Conservation (phyloP, 345 rosid species). For the Alliaria petiolata region DNA sequence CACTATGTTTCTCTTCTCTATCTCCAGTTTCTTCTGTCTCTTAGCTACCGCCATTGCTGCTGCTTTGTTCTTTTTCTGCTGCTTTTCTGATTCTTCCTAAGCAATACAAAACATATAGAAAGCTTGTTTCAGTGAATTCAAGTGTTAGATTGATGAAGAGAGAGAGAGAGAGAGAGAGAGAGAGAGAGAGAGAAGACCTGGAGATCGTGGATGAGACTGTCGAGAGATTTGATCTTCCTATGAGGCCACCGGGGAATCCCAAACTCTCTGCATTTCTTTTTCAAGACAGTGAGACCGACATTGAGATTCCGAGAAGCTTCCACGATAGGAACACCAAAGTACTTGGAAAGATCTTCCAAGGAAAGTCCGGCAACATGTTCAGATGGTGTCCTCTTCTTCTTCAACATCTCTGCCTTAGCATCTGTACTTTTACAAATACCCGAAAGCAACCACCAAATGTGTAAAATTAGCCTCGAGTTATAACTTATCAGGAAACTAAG, state of each 20-base stretch:
- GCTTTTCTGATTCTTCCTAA: conserved; percentile 50
- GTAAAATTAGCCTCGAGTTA: background rate
- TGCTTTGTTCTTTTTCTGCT: conserved; percentile 36
- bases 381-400: conserved; percentile 50
- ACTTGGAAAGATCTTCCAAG: conserved; percentile 47
- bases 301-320: conserved; percentile 57
- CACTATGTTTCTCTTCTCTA: conserved; percentile 52
- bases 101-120: conserved; percentile 5
- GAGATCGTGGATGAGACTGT: conserved; percentile 54
- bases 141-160: background rate
- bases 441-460: background rate
- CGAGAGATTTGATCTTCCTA: conserved; percentile 64
- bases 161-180: no score
- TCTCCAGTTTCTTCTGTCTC: conserved; percentile 54
- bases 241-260: conserved; percentile 72
- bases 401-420: conserved; percentile 22
- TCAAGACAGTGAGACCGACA: conserved; percentile 57
- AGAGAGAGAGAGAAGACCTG: conserved; percentile 40
- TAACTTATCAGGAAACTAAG: background rate
- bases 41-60: conserved; percentile 47
- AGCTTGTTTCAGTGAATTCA: background rate
- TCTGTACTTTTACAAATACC: conserved; percentile 24
- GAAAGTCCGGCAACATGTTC: conserved; percentile 54
- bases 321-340: conserved; percentile 51
- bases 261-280: conserved; percentile 64